A percentile compares a stretch with the other conserved stretches of the same genome.
Conservation (phyloP, 441 rosid genomes). For the Kokia cookei region DNA sequence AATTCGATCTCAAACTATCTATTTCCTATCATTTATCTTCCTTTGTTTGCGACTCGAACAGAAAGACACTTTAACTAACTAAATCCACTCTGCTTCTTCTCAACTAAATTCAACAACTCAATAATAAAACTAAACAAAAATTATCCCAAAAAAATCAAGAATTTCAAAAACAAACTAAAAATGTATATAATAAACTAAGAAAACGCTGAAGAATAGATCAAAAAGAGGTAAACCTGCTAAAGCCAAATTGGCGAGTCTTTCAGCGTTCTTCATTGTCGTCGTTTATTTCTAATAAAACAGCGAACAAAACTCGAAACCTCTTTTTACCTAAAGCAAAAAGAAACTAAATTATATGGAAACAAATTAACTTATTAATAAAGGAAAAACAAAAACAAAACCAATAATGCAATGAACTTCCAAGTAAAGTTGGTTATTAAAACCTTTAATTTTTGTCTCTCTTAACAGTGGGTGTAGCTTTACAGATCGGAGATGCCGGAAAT, state of each 20-base stretch:
- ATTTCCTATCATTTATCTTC: background rate
- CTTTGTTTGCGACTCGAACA: background rate
- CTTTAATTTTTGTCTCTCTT: constrained; percentile 15
- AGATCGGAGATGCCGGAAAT: constrained; percentile 17
- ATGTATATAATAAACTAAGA: background rate
- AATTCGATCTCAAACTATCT: too few relatives aligned
- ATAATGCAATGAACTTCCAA: background rate
- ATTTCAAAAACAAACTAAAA: background rate
- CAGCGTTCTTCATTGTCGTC: constrained; percentile 33
- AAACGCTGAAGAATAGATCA: background rate
- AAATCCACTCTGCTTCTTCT: background rate
- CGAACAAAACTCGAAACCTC: background rate
- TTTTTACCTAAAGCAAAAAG: background rate
- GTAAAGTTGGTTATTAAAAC: constrained; percentile 2
- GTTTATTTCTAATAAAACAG: background rate
- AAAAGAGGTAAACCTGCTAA: constrained; percentile 58
- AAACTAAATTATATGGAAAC: background rate
- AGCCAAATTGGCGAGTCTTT: constrained; percentile 68
- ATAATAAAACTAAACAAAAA: background rate
- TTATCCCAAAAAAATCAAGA: background rate
- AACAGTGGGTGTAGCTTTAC: constrained; percentile 7
- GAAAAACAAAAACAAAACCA: background rate
- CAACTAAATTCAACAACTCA: constrained; percentile 1
- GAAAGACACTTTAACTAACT: background rate
- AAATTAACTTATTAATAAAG: background rate